These are phyloP conservation scores for Penicillium steckii DNA, from an alignment of 495 filamentous ascomycete species.

Conservation along the genomic window DNA sequence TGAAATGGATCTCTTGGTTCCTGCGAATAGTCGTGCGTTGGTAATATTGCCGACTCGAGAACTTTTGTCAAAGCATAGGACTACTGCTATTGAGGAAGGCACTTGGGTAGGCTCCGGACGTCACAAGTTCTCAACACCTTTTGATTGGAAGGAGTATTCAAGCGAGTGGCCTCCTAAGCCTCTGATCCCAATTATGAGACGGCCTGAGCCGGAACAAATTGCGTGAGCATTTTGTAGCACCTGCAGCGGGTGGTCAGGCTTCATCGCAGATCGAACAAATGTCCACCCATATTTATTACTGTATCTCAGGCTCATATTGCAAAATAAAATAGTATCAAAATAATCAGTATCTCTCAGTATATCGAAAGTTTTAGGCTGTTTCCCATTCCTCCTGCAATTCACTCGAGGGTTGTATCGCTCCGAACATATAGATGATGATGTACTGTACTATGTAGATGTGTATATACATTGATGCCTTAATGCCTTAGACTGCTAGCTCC, in stretches of 20 bases:
- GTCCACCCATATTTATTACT: no score
- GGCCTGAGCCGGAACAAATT: not conserved
- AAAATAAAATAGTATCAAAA: no score
- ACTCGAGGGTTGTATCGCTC: no score
- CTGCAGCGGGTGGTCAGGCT: no score
- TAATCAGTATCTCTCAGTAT: no score
- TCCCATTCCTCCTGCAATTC: no score
- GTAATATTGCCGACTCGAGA: not conserved
- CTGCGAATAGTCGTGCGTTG: not conserved
- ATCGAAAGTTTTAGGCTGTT: no score
- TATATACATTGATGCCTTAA: conserved; percentile 2
- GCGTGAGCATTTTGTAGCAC: no score
- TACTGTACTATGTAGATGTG: not conserved
- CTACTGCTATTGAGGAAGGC: not conserved
- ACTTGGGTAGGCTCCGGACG: not conserved
- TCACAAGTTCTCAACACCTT: not conserved
- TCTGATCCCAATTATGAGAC: not conserved
- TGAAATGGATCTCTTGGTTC: not conserved
- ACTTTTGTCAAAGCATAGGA: not conserved
- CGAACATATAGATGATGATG: no score
- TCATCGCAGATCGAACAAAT: no score
- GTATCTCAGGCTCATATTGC: no score
- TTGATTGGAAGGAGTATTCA: not conserved
- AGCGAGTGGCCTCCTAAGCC: not conserved
- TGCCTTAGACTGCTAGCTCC: conserved; percentile 23